Conservation (phyloP, 176 grass and related monocot genomes). For the Elaeis guineensis region DNA sequence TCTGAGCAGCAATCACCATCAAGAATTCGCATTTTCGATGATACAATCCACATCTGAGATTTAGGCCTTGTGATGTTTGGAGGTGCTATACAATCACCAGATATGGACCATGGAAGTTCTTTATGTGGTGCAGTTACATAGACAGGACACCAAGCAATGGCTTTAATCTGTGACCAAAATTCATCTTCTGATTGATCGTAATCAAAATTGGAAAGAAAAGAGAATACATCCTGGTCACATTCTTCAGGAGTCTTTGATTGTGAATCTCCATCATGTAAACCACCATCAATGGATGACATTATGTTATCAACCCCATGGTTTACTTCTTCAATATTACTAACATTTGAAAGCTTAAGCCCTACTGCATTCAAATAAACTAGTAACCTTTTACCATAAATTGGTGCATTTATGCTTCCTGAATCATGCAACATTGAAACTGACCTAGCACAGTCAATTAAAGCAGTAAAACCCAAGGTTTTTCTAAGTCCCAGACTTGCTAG, state of each 20-base stretch:
- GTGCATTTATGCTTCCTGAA: slow-evolving; percentile 45
- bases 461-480: slow-evolving; percentile 59
- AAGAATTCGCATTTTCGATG: slow-evolving; percentile 84
- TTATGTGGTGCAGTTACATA: slow-evolving; percentile 48
- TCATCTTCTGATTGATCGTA: slow-evolving; percentile 73
- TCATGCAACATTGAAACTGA: slow-evolving; percentile 64
- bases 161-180: slow-evolving; percentile 83
- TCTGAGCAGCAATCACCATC: slow-evolving; percentile 62
- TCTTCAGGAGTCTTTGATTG: slow-evolving; percentile 31
- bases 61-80: slow-evolving; percentile 65
- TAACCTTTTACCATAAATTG: slow-evolving; percentile 42
- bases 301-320: slow-evolving; percentile 14
- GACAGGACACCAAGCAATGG: slow-evolving; percentile 82
- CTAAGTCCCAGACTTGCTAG: slow-evolving; percentile 76
- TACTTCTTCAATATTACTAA: slow-evolving; percentile 16
- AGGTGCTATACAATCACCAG: slow-evolving; percentile 64
- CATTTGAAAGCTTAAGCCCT: slow-evolving; percentile 52
- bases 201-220: slow-evolving; percentile 60
- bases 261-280: slow-evolving; percentile 6
- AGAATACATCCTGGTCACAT: slow-evolving; percentile 24
- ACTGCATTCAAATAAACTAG: slow-evolving; percentile 68
- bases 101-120: slow-evolving; percentile 77
- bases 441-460: slow-evolving; percentile 81
- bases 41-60: slow-evolving; percentile 91
- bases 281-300: slow-evolving; percentile 27